phyloP scores from a whole-genome alignment of 2,329 filamentous ascomycete genomes.

The Trichoderma sp. region DNA sequence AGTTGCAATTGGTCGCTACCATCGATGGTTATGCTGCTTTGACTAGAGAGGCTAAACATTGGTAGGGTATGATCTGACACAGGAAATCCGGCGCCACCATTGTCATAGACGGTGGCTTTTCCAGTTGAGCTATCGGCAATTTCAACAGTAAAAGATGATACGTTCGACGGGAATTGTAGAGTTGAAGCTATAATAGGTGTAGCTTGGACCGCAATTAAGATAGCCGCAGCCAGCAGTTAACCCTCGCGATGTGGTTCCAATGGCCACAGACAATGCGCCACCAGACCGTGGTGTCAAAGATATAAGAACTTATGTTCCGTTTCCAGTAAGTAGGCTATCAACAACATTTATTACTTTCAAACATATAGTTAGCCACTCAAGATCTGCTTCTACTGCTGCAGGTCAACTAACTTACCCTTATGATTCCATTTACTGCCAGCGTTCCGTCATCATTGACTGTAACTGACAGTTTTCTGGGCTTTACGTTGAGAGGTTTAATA shows the following conservation, averaged over 20 bases:
- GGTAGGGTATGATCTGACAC: background rate
- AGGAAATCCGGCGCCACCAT: background rate
- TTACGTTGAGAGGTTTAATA: background rate
- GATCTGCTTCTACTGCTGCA: background rate
- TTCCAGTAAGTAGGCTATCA: background rate
- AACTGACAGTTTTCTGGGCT: background rate
- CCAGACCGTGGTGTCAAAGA: background rate
- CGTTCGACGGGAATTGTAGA: background rate
- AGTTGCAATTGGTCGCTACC: background rate
- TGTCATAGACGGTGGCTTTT: background rate
- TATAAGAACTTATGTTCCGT: background rate
- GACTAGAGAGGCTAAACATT: background rate
- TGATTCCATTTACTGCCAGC: background rate
- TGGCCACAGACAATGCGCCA: background rate
- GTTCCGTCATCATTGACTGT: background rate
- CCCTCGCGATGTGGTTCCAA: background rate
- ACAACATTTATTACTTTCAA: background rate
- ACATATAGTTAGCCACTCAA: background rate
- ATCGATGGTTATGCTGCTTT: background rate
- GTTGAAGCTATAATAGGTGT: background rate
- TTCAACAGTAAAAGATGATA: conserved; percentile 5
- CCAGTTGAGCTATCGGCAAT: background rate
- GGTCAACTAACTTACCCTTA: background rate
- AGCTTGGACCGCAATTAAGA: background rate
- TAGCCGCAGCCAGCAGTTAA: background rate